Percentiles rank a stretch among this genome's conserved stretches.
phyloP scores from a whole-genome alignment of 108 stramenopile genomes.

The Cyclostephanos tholiformis region DNA sequence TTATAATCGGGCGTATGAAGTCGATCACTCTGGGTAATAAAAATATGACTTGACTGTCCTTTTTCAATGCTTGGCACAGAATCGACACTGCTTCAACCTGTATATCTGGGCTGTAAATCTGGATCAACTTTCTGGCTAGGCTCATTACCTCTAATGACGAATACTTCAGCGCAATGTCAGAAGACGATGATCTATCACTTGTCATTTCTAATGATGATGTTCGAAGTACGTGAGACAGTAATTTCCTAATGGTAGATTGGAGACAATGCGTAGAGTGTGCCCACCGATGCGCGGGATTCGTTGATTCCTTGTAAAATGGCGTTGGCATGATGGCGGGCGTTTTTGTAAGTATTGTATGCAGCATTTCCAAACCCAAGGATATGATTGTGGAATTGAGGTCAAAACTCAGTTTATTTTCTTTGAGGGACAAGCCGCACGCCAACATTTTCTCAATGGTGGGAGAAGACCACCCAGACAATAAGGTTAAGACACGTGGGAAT shows the following conservation, averaged over 20 bases:
- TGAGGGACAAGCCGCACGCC: neutral
- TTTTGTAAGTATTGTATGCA: conserved; percentile 16
- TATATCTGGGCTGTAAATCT: conserved; percentile 9
- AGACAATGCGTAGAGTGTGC: conserved; percentile 15
- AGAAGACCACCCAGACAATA: conserved; percentile 20
- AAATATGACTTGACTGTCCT: neutral
- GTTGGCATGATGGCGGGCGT: conserved; percentile 11
- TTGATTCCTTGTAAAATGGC: neutral
- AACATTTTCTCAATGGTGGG: conserved; percentile 14
- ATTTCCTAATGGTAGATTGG: conserved; percentile 17
- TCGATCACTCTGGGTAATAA: conserved; percentile 36
- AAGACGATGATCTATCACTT: neutral
- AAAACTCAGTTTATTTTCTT: neutral
- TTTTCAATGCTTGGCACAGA: conserved; percentile 19
- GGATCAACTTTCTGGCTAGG: conserved; percentile 23
- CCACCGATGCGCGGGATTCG: neutral
- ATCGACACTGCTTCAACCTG: conserved; percentile 17
- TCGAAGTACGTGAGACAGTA: conserved; percentile 27
- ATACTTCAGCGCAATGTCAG: conserved; percentile 5
- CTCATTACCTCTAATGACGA: conserved; percentile 32
- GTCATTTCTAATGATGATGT: conserved; percentile 21
- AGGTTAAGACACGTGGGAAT: conserved; percentile 22
- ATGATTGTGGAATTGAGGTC: conserved; percentile 4
- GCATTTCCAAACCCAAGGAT: conserved; percentile 32
- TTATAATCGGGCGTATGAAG: conserved; percentile 32